phyloP scores from a whole-genome alignment of 257 asterid genomes.

The Nicotiana paniculata region DNA sequence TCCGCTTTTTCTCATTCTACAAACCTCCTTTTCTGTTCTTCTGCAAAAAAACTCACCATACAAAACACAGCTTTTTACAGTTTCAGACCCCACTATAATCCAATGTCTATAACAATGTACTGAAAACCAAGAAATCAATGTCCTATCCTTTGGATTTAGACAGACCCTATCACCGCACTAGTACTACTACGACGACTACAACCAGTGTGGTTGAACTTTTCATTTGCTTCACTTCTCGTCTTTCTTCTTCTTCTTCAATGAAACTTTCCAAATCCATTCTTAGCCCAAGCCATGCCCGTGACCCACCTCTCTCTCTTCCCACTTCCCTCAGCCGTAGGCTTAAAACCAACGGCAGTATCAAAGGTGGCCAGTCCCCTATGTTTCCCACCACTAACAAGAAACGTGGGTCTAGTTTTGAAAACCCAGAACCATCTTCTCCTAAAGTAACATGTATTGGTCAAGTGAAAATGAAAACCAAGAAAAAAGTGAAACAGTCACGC shows the following conservation, averaged over 20 bases:
- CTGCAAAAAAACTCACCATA: slow-evolving; percentile 9
- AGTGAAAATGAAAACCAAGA: slow-evolving; percentile 83
- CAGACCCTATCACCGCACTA: slow-evolving; percentile 42
- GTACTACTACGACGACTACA: background rate
- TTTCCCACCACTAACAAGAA: slow-evolving; percentile 42
- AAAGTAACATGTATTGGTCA: slow-evolving; percentile 98
- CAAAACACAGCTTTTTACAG: slow-evolving; percentile 7
- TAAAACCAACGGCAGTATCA: slow-evolving; percentile 62
- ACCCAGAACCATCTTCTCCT: slow-evolving; percentile 93
- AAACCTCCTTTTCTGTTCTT: slow-evolving; percentile 1
- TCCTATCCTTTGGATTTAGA: slow-evolving; percentile 32
- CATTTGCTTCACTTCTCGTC: slow-evolving; percentile 57
- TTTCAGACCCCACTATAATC: background rate
- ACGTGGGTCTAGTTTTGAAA: slow-evolving; percentile 58
- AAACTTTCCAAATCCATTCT: slow-evolving; percentile 40
- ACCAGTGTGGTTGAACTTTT: slow-evolving; percentile 38
- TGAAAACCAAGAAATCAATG: background rate
- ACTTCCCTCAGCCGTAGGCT: slow-evolving; percentile 82
- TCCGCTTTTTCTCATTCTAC: background rate
- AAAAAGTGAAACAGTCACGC: slow-evolving; percentile 54
- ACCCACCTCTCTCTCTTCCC: slow-evolving; percentile 49
- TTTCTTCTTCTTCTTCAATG: slow-evolving; percentile 43
- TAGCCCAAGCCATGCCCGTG: slow-evolving; percentile 49
- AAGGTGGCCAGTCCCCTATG: slow-evolving; percentile 76
- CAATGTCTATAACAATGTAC: background rate